phyloP scores from a whole-genome alignment of 1,284 basidiomycete species.

The Ganoderma boninense region DNA sequence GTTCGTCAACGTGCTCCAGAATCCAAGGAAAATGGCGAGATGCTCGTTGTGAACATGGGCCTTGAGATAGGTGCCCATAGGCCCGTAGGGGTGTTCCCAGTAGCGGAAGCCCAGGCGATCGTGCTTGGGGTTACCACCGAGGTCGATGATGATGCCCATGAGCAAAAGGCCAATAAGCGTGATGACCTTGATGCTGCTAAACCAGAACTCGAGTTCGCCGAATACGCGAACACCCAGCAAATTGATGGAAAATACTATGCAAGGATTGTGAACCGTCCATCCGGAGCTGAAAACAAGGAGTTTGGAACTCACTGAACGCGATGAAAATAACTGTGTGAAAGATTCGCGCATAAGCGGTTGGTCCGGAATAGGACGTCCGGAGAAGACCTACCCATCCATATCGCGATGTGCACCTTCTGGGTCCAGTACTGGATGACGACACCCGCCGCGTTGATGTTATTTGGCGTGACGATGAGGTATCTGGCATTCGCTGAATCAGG shows the following conservation, averaged over 20 bases:
- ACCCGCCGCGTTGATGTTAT: conserved; percentile 59
- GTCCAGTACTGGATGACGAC: conserved; percentile 72
- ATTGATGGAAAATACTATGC: conserved; percentile 61
- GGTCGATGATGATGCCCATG: conserved; percentile 60
- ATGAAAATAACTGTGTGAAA: conserved; percentile 59
- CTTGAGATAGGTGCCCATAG: conserved; percentile 49
- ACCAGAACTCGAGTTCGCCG: conserved; percentile 64
- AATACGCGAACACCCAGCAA: conserved; percentile 62
- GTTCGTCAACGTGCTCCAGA: conserved; percentile 61
- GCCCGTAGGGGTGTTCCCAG: conserved; percentile 54
- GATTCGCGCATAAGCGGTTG: conserved; percentile 14
- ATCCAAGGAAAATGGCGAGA: conserved; percentile 64
- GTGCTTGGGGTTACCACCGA: conserved; percentile 64
- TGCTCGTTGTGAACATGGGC: conserved; percentile 54
- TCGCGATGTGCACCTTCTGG: conserved; percentile 55
- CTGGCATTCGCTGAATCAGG: conserved; percentile 21
- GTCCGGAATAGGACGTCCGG: conserved; percentile 4
- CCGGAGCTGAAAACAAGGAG: conserved; percentile 1
- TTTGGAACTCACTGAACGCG: conserved; percentile 50
- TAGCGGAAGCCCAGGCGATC: conserved; percentile 64
- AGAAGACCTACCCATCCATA: conserved; percentile 62
- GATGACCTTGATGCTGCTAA: conserved; percentile 48
- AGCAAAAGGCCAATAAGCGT: conserved; percentile 59
- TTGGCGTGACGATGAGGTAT: conserved; percentile 45
- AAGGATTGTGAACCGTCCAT: background rate